phyloP scores from a whole-genome alignment of 768 basidiomycete species.

The Rhizopogon rudus region DNA sequence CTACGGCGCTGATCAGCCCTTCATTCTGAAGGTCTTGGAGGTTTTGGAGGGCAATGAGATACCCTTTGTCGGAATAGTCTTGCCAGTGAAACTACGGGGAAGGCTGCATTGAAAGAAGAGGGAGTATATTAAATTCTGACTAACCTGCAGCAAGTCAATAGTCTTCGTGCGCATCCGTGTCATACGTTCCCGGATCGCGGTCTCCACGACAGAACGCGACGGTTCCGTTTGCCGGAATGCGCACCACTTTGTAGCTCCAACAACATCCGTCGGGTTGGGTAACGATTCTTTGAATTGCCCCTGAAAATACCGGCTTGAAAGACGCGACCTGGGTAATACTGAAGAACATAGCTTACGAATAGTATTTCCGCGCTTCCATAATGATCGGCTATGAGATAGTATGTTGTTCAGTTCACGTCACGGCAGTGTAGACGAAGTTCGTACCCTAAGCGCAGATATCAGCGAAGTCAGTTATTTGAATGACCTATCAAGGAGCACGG shows the following conservation, averaged over 20 bases:
- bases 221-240: slow-evolving; percentile 54
- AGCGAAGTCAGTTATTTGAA: slow-evolving; percentile 2
- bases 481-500: slow-evolving; percentile 3
- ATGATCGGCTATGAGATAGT: slow-evolving; percentile 67
- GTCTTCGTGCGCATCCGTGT: slow-evolving; percentile 54
- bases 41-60: slow-evolving; percentile 43
- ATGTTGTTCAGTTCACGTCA: neutral
- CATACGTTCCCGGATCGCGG: slow-evolving; percentile 65
- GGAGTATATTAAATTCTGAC: slow-evolving; percentile 5
- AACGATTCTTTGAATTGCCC: slow-evolving; percentile 60
- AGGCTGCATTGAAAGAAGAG: neutral
- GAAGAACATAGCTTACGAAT: slow-evolving; percentile 46
- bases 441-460: slow-evolving; percentile 21
- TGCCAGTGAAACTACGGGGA: slow-evolving; percentile 75
- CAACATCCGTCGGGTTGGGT: slow-evolving; percentile 34
- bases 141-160: slow-evolving; percentile 72
- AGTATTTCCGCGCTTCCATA: slow-evolving; percentile 82
- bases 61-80: slow-evolving; percentile 49
- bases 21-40: slow-evolving; percentile 56
- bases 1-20: slow-evolving; percentile 59
- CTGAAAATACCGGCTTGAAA: slow-evolving; percentile 31
- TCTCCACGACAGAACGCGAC: slow-evolving; percentile 52
- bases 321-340: neutral
- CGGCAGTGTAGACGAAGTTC: neutral
- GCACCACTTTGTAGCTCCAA: slow-evolving; percentile 88